phyloP scores from a whole-genome alignment of 2,329 filamentous ascomycete genomes.

The Paraphoma chrysanthemicola region DNA sequence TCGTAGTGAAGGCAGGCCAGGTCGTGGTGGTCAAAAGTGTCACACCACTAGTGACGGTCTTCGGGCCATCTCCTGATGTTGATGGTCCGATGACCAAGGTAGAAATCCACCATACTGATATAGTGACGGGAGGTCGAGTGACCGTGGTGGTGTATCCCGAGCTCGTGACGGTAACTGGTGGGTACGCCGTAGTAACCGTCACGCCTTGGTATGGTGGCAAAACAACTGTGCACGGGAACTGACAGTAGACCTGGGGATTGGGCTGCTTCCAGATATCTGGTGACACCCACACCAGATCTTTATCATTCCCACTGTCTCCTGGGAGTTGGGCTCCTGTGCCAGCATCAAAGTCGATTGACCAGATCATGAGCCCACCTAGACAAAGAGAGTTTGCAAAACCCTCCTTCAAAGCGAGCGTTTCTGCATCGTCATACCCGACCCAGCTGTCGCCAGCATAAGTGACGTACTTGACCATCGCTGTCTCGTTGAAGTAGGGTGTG shows the following conservation, averaged over 20 bases:
- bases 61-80: not conserved
- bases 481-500: conserved; percentile 17
- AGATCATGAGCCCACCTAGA: conserved; percentile 11
- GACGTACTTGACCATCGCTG: conserved; percentile 26
- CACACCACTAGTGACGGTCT: not conserved
- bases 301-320: not conserved
- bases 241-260: not conserved
- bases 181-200: not conserved
- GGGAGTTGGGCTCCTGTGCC: not conserved
- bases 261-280: not conserved
- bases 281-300: not conserved
- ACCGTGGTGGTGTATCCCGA: not conserved
- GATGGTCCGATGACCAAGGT: not conserved
- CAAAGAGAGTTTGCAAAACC: conserved; percentile 44
- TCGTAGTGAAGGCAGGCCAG: not conserved
- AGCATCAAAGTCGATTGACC: not conserved
- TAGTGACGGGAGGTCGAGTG: not conserved
- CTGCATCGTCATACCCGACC: conserved; percentile 32
- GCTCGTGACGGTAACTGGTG: not conserved
- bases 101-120: not conserved
- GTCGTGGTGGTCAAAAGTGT: not conserved
- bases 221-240: not conserved
- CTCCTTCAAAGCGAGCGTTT: conserved; percentile 57
- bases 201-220: not conserved
- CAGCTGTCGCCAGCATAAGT: conserved; percentile 41